Base-by-base conservation (phyloP, 148 eudicot species). In the Rhododendron vialii region DNA sequence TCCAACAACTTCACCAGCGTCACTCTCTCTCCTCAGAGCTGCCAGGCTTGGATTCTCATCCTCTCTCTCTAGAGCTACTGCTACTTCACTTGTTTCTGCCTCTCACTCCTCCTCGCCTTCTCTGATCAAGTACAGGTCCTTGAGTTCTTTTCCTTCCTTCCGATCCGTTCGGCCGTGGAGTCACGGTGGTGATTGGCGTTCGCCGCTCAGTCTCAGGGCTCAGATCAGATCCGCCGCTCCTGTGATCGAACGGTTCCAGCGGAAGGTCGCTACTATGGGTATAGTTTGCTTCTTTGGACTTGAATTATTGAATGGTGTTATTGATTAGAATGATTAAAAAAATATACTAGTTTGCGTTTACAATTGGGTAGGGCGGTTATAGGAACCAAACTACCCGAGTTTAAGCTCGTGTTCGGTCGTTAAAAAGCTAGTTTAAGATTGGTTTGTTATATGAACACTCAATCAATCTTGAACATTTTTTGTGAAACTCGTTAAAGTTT, bases 251-350 rank as follows among this genome's bases (percentile, higher is more conserved):
- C 94, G 82, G 1, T 91, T 96, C 83, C 88, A 94, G 67, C 94
- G 95, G 41, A 94, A 82, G 81, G 83, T 95, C 92, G 92, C 98
- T 83, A 89, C 97, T 76, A 95, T 93, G 97, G 98, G 96, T 96
- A 93, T 88, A 9, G 26, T 74, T 75, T 82, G 20, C 73, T 50
- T 15, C 4, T 69, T 55, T 26, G 83, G 8, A 75, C 13, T 81
- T 20, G 41, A 57, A 26, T 55, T 41, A 7, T 80, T 9, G 50
- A 51, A 11, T 41, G 45, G 45, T 10, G 0, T 50, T 71, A 9
- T n/a, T 78, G 43, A 53, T 50, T n/a, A 28, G 13, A 35, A 3
- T 43, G 77, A 35, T 47, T 13, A 3, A 6, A 5, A 41, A 41
- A 41, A 41, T 41, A 41, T 6, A 41, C 45, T 41, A 7, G 18